phyloP scores from a whole-genome alignment of 1,284 basidiomycete species.

The Cryptococcus sp. region DNA sequence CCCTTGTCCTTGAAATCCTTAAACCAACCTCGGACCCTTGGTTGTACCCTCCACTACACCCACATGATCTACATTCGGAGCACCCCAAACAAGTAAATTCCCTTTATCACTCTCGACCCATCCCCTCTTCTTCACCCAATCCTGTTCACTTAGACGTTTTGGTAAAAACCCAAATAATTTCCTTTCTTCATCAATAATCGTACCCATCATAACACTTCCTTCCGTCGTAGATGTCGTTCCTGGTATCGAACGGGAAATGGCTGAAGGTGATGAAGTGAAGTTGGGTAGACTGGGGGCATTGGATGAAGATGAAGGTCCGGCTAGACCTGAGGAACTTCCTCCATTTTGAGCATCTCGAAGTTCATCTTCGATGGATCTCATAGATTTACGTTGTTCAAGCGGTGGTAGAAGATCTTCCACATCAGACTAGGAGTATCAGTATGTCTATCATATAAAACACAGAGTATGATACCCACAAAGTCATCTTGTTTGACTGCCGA shows the following conservation, averaged over 20 bases:
- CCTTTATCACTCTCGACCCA: slow-evolving; percentile 27
- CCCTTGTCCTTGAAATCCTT: background rate
- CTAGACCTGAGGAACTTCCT: too few relatives aligned
- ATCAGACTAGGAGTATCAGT: slow-evolving; percentile 30
- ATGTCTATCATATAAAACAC: too few relatives aligned
- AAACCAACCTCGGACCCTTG: slow-evolving; percentile 5
- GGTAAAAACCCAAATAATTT: slow-evolving; percentile 6
- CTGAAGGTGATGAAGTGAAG: slow-evolving; percentile 7
- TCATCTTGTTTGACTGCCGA: slow-evolving; percentile 88
- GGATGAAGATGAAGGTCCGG: too few relatives aligned
- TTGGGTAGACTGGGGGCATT: background rate
- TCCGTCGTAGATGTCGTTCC: background rate
- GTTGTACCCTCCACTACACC: slow-evolving; percentile 17
- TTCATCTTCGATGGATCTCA: slow-evolving; percentile 47
- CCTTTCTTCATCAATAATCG: too few relatives aligned
- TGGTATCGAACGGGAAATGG: slow-evolving; percentile 4
- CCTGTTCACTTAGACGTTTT: slow-evolving; percentile 27
- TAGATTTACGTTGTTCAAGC: slow-evolving; percentile 31
- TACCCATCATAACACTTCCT: too few relatives aligned
- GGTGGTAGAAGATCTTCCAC: slow-evolving; percentile 46
- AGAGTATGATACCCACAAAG: slow-evolving; percentile 54
- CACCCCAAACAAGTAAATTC: slow-evolving; percentile 38
- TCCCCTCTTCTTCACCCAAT: slow-evolving; percentile 31
- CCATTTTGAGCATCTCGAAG: slow-evolving; percentile 15
- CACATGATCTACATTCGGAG: slow-evolving; percentile 32